Evolutionary conservation across 495 filamentous ascomycete species (phyloP).

Genomic region (Aspergillus olivimuriae): DNA sequence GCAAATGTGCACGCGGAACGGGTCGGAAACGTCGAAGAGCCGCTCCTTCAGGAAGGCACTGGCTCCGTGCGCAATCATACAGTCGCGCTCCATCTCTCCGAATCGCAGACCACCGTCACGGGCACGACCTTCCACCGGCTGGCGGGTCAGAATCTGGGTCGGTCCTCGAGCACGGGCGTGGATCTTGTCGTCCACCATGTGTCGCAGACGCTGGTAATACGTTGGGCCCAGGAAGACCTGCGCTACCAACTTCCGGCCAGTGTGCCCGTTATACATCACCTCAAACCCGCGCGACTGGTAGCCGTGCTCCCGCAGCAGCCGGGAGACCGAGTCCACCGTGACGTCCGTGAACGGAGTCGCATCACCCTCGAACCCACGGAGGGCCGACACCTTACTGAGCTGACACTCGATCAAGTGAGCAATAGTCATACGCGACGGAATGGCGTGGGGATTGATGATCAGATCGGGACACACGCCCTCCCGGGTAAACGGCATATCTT

Average conservation of each 20-base stretch:
- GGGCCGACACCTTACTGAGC: slow-evolving; percentile 85
- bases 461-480: slow-evolving; percentile 90
- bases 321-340: slow-evolving; percentile 89
- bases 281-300: slow-evolving; percentile 98
- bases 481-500: slow-evolving; percentile 97
- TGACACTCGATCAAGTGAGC: slow-evolving; percentile 99
- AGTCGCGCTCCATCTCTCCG: slow-evolving; percentile 99
- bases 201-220: slow-evolving; percentile 96
- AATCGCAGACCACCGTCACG: slow-evolving; percentile 97
- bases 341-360: slow-evolving; percentile 98
- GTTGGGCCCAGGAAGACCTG: slow-evolving; percentile 97
- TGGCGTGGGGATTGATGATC: slow-evolving; percentile 99
- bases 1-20: slow-evolving; percentile 97
- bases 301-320: slow-evolving; percentile 79
- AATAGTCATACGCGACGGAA: slow-evolving; percentile 99
- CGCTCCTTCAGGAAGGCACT: slow-evolving; percentile 95
- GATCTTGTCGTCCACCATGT: slow-evolving; percentile 99
- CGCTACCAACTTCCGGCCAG: slow-evolving; percentile 81
- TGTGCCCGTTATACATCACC: slow-evolving; percentile 98
- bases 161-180: slow-evolving; percentile 93
- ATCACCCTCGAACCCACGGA: slow-evolving; percentile 90
- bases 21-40: slow-evolving; percentile 93
- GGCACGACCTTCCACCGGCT: slow-evolving; percentile 97
- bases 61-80: slow-evolving; percentile 98
- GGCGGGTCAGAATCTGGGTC: slow-evolving; percentile 92